These are phyloP conservation scores for Leucosporidium creatinivorum DNA, from an alignment of 768 basidiomycete genomes.

Conservation along the genomic window DNA sequence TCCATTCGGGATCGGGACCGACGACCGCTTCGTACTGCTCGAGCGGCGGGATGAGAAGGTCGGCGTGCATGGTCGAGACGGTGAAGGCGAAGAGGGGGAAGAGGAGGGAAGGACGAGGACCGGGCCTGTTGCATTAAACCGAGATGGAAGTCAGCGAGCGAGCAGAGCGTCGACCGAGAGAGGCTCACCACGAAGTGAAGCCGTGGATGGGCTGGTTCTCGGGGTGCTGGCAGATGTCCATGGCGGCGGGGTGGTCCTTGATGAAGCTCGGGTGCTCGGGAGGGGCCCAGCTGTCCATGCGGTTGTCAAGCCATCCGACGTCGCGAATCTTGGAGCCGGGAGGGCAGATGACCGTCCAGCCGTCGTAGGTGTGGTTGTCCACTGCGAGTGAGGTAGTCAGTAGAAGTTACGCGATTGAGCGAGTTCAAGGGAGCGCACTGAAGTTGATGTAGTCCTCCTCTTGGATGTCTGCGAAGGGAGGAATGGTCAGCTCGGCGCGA, in stretches of 20 bases:
- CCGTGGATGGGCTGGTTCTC: constrained; percentile 37
- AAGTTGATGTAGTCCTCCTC: not conserved
- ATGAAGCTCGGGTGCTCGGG: constrained; percentile 30
- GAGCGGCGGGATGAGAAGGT: constrained; percentile 38
- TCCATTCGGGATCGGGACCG: constrained; percentile 39
- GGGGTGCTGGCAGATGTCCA: constrained; percentile 42
- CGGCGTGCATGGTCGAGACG: constrained; percentile 30
- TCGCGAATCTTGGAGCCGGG: constrained; percentile 25
- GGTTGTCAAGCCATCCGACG: constrained; percentile 7
- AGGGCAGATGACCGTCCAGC: constrained; percentile 31
- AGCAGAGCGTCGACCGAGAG: no score
- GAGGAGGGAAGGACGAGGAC: constrained; percentile 34
- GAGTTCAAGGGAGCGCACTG: no score
- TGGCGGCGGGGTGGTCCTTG: constrained; percentile 35
- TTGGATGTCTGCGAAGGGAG: not conserved
- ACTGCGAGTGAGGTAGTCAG: not conserved
- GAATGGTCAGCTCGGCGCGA: not conserved
- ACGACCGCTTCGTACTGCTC: constrained; percentile 38
- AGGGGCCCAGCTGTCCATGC: constrained; percentile 26
- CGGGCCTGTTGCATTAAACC: constrained; percentile 9
- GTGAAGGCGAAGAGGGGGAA: constrained; percentile 36
- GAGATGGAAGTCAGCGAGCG: not conserved
- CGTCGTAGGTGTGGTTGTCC: constrained; percentile 25
- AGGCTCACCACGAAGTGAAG: constrained; percentile 35
- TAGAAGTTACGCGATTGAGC: no score